phyloP scores from a whole-genome alignment of 768 basidiomycete genomes.

The Pulveroboletus sp. region DNA sequence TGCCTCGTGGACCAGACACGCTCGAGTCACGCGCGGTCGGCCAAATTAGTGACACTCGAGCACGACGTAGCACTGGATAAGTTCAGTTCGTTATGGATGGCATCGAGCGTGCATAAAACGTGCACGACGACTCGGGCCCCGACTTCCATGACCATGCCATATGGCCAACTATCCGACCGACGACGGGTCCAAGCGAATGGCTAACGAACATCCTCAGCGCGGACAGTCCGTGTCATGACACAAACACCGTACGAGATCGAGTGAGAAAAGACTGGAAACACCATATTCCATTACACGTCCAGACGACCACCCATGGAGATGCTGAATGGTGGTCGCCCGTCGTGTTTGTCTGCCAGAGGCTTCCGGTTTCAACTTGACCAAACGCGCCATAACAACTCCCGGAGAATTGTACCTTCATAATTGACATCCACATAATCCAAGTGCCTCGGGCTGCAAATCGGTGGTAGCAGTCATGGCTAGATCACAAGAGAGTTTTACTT shows the following conservation, averaged over 20 bases:
- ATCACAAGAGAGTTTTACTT: constrained; percentile 69
- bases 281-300: too few species aligned
- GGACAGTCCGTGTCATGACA: neutral
- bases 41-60: constrained; percentile 3
- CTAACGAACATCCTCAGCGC: neutral
- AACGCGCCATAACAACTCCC: constrained; percentile 20
- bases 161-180: neutral
- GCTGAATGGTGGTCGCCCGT: neutral
- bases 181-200: neutral
- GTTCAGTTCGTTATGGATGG: neutral
- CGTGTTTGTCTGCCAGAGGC: constrained; percentile 19
- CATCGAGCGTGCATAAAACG: neutral
- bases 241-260: too few species aligned
- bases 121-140: neutral
- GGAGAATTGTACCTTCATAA: neutral
- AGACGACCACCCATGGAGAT: too few species aligned
- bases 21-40: constrained; percentile 12
- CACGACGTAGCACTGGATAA: too few species aligned
- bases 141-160: neutral
- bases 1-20: too few species aligned
- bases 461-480: constrained; percentile 26
- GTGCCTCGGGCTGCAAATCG: constrained; percentile 4
- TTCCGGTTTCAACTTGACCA: constrained; percentile 21
- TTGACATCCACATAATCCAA: constrained; percentile 1
- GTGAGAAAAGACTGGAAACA: neutral